Evolutionary conservation across 2,329 filamentous ascomycete genomes (phyloP), one percentile per base, ranked within the genome.

Genomic region (Aotearoamyces nothofagi): DNA sequence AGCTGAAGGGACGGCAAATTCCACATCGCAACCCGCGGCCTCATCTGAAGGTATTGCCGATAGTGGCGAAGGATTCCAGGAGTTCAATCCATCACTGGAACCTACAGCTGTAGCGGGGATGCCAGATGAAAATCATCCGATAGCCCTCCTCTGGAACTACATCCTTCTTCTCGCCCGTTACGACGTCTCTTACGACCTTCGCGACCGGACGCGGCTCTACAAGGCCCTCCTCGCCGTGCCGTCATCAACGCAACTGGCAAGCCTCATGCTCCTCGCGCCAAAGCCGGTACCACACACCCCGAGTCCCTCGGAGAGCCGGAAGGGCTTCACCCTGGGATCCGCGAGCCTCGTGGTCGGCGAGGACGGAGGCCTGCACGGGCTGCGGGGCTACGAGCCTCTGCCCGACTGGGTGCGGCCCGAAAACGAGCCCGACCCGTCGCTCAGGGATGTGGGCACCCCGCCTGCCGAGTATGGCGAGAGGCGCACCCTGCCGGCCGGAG

Each of bases 281-380:
- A 98, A 98, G 50, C 87, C 90, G 0, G 83, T 90, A 0, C 90
- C 90, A 0, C 82, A 92, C 35, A 78, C 80, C 0, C 84, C 84
- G 0, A 92, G 81, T 34, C 90, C 90, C 1, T 92, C 82, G 0
- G 86, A 93, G 48, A 74, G 69, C 3, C 69, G 86, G 17, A 81
- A 76, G 38, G 76, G 72, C 1, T 78, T 87, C 33, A 62, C 77
- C 1, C 63, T 98, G 1, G 90, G 90, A 8, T 90, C 82, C 3
- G 72, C 87, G 2, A 87, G 83, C 10, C 66, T 96, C 1, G 78
- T 94, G 0, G 60, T 96, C 8, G 84, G 81, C 2, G 73, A 75
- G 1, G 78, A 80, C 5, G 72, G 71, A 5, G 79, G 78, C 3
- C 54, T 79, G 7, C 74, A 80, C 33, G 79, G 80, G 0, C 56